Conservation (phyloP, 768 basidiomycete genomes). For the Inosperma sp. region DNA sequence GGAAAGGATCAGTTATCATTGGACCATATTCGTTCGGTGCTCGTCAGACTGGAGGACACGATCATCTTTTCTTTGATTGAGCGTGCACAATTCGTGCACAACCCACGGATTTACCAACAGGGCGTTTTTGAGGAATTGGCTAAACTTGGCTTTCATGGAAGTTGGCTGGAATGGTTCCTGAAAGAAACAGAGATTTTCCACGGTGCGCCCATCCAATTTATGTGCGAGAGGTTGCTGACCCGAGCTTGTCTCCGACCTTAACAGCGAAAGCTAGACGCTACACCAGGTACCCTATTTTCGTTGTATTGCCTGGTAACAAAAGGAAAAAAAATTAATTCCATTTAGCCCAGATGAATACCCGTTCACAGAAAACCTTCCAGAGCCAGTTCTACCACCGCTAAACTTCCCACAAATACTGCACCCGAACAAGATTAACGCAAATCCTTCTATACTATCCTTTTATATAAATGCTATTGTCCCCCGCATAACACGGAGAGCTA, state of each 20-base stretch:
- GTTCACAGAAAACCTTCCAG: constrained; percentile 78
- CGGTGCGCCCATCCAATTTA: constrained; percentile 48
- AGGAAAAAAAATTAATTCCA: too few species aligned
- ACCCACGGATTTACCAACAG: constrained; percentile 80
- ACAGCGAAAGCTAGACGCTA: constrained; percentile 92
- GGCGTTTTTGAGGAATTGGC: constrained; percentile 77
- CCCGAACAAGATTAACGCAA: constrained; percentile 80
- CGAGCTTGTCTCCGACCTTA: constrained; percentile 8
- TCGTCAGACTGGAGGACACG: constrained; percentile 92
- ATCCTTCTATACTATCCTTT: constrained; percentile 80
- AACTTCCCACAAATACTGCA: constrained; percentile 73
- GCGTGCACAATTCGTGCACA: constrained; percentile 93
- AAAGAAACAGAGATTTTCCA: constrained; percentile 94
- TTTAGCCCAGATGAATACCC: constrained; percentile 96
- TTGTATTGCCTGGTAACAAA: neutral
- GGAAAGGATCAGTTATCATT: constrained; percentile 81
- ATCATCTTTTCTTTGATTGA: constrained; percentile 99
- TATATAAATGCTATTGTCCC: constrained; percentile 88
- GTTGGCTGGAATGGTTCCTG: constrained; percentile 98
- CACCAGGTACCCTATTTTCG: too few species aligned
- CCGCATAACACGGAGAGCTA: constrained; percentile 74
- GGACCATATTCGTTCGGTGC: constrained; percentile 81
- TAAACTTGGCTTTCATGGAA: constrained; percentile 70
- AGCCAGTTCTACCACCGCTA: constrained; percentile 72
- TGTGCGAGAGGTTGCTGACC: constrained; percentile 4